Evolutionary conservation across 495 filamentous ascomycete species (phyloP), one percentile per base, ranked within the genome.

Genomic region (Penicillium taxi): DNA sequence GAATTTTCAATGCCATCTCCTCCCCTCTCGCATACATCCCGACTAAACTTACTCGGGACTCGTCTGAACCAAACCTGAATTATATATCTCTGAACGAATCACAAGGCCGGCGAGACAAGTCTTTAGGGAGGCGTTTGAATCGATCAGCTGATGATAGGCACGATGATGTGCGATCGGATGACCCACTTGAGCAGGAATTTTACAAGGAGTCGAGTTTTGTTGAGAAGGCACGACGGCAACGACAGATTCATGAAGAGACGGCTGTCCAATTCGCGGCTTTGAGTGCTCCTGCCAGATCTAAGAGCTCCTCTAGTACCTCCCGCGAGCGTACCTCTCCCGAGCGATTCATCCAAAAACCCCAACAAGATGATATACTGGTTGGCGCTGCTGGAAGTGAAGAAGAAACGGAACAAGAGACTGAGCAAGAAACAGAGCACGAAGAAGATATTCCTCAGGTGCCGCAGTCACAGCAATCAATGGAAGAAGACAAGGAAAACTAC

Each of bases 61-160:
- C 63, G 5, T 70, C 66, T 0, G 71, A 69, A 27, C 63, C 68
- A 1, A 63, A 69, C n/a, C 28, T 64, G 14, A 62, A 55, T 22
- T 73, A 75, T 42, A 56, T 73, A 13, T 65, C 68, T 0, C 64
- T 75, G 60, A 64, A 71, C 17, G 68, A 73, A 39, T 75, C 71
- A 9, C 71, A 75, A 32, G 43, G 52, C 25, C 46, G 51, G 17
- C 52, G 64, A 6, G 52, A 69, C 18, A 57, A 37, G 30, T 44
- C 48, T 6, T 32, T 52, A 26, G 59, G 54, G 17, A 58, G 59
- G 29, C 56, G 71, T 35, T 50, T 69, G 41, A 63, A 63, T 9
- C 58, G 59, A 4, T 66, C 63, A 2, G 61, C 55, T 4, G 56
- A 62, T 18, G 39, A 62, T 37, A 52, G 66, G 17, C 49, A 55